These are phyloP conservation scores for Scenedesmus sp. DNA, from an alignment of 163 green algal genomes.

Conservation along the genomic window DNA sequence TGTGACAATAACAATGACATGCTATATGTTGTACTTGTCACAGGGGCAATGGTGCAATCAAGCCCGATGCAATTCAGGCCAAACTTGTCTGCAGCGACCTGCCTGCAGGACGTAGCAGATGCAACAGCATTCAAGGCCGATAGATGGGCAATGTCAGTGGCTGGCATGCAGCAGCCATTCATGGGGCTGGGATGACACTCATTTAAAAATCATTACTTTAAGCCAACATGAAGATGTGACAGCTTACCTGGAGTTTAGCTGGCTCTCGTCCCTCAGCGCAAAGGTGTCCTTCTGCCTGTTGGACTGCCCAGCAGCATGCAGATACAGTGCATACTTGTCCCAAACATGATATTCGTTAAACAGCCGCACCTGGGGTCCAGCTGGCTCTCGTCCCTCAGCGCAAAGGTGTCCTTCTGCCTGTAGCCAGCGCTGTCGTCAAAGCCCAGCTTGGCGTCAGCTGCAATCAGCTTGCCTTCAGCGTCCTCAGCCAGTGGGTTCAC, in stretches of 20 bases:
- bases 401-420: constrained; percentile 96
- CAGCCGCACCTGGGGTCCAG: constrained; percentile 84
- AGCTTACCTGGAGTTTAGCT: constrained; percentile 89
- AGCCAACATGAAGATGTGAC: neutral
- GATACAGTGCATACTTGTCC: neutral
- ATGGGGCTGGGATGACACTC: too few relatives aligned
- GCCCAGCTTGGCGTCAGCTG: constrained; percentile 98
- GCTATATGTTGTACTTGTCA: too few relatives aligned
- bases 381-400: constrained; percentile 92
- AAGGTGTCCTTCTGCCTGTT: constrained; percentile 62
- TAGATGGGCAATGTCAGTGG: too few relatives aligned
- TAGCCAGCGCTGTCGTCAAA: constrained; percentile 99
- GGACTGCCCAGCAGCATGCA: neutral
- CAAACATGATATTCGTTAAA: neutral
- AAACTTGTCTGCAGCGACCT: constrained; percentile 67
- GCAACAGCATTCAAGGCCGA: too few relatives aligned
- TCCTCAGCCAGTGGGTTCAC: constrained; percentile 84
- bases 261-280: constrained; percentile 88
- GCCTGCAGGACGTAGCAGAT: too few relatives aligned
- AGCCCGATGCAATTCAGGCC: constrained; percentile 99
- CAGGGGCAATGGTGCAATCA: constrained; percentile 81
- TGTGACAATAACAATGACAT: too few relatives aligned
- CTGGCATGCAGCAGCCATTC: too few relatives aligned
- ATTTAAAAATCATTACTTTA: too few relatives aligned
- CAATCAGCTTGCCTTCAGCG: constrained; percentile 86